A percentile compares a stretch with the other conserved stretches of the same genome.
Evolutionary conservation across 495 filamentous ascomycete species (phyloP).

Genomic region (Penicillium simplicissimum): DNA sequence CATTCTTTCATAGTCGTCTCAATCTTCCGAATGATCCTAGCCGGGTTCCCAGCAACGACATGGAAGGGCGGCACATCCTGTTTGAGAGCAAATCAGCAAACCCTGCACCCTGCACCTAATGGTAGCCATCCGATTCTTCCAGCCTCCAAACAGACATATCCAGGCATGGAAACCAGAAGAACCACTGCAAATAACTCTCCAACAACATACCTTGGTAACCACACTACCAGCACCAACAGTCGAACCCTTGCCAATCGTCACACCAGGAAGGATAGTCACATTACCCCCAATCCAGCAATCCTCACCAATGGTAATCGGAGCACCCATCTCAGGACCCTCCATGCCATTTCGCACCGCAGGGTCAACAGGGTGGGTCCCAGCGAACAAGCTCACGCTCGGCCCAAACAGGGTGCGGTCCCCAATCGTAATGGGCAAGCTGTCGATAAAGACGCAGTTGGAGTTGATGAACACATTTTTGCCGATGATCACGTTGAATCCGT

Average conservation of each 20-base stretch:
- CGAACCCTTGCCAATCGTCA: constrained; percentile 76
- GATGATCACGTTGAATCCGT: constrained; percentile 71
- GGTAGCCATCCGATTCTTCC: neutral
- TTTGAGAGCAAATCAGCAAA: constrained; percentile 7
- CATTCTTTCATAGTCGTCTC: constrained; percentile 38
- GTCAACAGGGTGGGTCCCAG: constrained; percentile 75
- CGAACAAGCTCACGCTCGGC: constrained; percentile 70
- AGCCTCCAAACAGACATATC: neutral
- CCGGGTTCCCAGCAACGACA: constrained; percentile 68
- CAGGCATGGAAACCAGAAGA: neutral
- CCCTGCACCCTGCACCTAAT: neutral
- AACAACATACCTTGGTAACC: constrained; percentile 75
- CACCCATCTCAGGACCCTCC: constrained; percentile 72
- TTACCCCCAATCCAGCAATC: constrained; percentile 90
- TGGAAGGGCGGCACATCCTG: constrained; percentile 65
- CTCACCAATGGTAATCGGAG: constrained; percentile 75
- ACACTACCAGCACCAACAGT: constrained; percentile 86
- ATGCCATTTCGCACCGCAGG: constrained; percentile 71
- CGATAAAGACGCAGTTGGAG: constrained; percentile 71
- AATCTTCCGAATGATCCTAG: constrained; percentile 58
- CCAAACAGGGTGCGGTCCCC: constrained; percentile 79
- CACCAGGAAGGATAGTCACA: constrained; percentile 72
- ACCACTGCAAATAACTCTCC: neutral
- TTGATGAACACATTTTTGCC: constrained; percentile 75
- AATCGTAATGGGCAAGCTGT: constrained; percentile 75